Base-by-base conservation (phyloP, 2,329 filamentous ascomycete genomes). In the Iodosphaeria phyllophila region DNA sequence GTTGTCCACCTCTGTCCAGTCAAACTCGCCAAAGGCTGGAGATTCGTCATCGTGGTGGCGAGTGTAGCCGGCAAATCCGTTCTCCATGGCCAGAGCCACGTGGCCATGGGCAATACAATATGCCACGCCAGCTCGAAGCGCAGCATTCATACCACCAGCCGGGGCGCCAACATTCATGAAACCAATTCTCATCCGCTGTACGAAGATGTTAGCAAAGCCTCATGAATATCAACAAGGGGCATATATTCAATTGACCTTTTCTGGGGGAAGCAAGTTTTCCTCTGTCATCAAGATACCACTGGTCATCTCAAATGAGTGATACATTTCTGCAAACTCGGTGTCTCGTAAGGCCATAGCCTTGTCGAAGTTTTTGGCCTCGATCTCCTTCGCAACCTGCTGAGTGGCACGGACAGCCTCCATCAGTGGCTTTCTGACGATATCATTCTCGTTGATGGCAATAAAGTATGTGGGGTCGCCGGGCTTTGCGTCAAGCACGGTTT, bases 151-250 rank as follows among this genome's bases (percentile, higher is more conserved):
- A 40, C 89, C 89, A 49, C 89, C 89, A 16, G 89, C 89, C 6
- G 89, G 89, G 8, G 89, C 89, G 41, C 89, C 89, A 13, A 95
- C 84, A 41, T 95, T 91, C 51, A 98, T 80, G 43, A 98, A 92
- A 24, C 82, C 89, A 41, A 98, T 79, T 36, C 72, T 74, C 79
- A 95, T 83, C 37, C 74, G 71, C 77, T 84, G 34, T 10, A 13
- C n/a, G n/a, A 18, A 18, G 19, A 5, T 17, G 36, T 58, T 30
- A 58, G 44, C 23, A 27, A 31, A 16, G n/a, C 20, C 25, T 26
- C 10, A 9, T 15, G 6, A 4, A 9, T 13, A 5, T 30, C 16
- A 27, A 13, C 6, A 6, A 12, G 5, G 12, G 17, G 4, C n/a
- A 8, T 11, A 20, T 18, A 14, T 10, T 9, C 5, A 8, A 49